Percentiles rank a stretch among this genome's conserved stretches.
Conservation (phyloP, 2,329 filamentous ascomycete species). For the Fusarium gaditjirri region DNA sequence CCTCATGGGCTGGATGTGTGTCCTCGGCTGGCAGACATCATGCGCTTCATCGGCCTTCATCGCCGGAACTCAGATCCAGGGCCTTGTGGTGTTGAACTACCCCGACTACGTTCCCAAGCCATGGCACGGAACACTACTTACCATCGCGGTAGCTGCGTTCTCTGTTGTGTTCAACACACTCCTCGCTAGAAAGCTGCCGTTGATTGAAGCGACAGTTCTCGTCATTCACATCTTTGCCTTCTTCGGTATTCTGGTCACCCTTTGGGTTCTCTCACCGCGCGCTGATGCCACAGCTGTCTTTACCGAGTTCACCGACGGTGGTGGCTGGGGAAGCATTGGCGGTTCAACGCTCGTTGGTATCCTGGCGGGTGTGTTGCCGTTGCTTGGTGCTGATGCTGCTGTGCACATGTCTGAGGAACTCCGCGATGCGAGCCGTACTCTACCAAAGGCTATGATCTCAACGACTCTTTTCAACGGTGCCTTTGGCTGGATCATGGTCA, state of each 20-base stretch:
- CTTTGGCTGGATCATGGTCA: conserved; percentile 41
- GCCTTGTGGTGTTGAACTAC: conserved; percentile 51
- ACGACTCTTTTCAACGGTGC: conserved; percentile 36
- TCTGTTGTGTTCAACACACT: conserved; percentile 36
- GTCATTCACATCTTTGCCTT: conserved; percentile 40
- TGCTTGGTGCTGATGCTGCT: conserved; percentile 38
- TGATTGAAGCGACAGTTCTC: conserved; percentile 29
- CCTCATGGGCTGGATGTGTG: conserved; percentile 58
- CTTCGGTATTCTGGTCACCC: conserved; percentile 34
- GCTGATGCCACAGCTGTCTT: conserved; percentile 33
- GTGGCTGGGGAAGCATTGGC: conserved; percentile 33
- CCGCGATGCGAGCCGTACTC: conserved; percentile 32
- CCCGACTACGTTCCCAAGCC: conserved; percentile 20
- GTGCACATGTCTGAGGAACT: conserved; percentile 41
- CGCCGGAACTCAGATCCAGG: conserved; percentile 57
- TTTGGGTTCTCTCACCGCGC: conserved; percentile 36
- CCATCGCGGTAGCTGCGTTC: conserved; percentile 25
- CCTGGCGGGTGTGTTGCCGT: conserved; percentile 30
- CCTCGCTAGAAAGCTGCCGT: conserved; percentile 20
- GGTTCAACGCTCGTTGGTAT: conserved; percentile 36
- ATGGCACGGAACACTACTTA: conserved; percentile 37
- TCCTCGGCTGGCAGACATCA: conserved; percentile 58
- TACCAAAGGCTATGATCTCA: conserved; percentile 34
- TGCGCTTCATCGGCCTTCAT: conserved; percentile 55
- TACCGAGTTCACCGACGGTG: conserved; percentile 35